phyloP scores from a whole-genome alignment of 257 asterid species.

The Marsdenia floribunda region DNA sequence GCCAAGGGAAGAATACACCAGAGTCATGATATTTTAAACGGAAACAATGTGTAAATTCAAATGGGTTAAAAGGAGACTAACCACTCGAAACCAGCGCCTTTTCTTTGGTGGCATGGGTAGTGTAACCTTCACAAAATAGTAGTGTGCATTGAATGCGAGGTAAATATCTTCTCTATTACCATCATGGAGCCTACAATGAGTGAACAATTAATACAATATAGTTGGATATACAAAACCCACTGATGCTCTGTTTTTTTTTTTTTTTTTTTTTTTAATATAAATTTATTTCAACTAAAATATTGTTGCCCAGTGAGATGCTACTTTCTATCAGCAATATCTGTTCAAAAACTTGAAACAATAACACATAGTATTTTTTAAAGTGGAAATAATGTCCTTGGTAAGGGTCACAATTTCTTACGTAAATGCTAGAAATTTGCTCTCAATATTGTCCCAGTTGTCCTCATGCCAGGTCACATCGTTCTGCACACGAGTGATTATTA shows the following conservation, averaged over 20 bases:
- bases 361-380: not conserved
- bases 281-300: not conserved
- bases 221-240: not conserved
- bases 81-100: slow-evolving; percentile 81
- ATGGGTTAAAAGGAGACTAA: slow-evolving; percentile 34
- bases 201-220: not conserved
- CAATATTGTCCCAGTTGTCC: slow-evolving; percentile 77
- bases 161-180: slow-evolving; percentile 66
- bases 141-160: slow-evolving; percentile 84
- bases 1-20: not conserved
- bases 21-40: not conserved
- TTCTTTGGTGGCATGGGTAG: slow-evolving; percentile 68
- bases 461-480: slow-evolving; percentile 93
- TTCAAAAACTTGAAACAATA: not conserved
- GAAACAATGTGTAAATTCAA: not conserved
- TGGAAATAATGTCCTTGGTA: not conserved
- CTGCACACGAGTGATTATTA: slow-evolving; percentile 37
- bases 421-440: slow-evolving; percentile 92
- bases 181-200: slow-evolving; percentile 63
- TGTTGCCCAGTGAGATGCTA: not conserved
- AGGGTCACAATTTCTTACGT: slow-evolving; percentile 49
- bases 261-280: too few relatives aligned
- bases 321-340: not conserved
- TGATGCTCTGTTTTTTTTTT: not conserved
- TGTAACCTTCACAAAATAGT: slow-evolving; percentile 44